These are phyloP conservation scores for Solanum chaucha DNA, from an alignment of 257 asterid genomes.

Conservation along the genomic window DNA sequence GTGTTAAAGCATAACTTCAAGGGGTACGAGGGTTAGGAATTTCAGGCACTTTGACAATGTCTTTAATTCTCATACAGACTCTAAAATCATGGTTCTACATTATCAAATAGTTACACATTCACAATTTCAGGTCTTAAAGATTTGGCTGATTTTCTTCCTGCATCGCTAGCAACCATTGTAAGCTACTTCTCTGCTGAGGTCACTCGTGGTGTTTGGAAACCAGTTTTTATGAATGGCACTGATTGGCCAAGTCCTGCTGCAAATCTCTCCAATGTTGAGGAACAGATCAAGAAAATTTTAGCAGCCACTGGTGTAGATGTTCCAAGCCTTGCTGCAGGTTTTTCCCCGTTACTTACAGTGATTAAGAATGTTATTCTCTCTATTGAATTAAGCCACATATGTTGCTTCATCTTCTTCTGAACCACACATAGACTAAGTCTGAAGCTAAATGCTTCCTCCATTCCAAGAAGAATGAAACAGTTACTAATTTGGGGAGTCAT, in stretches of 20 bases:
- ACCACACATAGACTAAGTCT: not conserved
- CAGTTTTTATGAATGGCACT: conserved; percentile 91
- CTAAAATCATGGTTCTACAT: not conserved
- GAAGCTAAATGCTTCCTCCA: not conserved
- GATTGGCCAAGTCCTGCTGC: conserved; percentile 99
- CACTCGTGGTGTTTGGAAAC: conserved; percentile 96
- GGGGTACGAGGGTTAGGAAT: not conserved
- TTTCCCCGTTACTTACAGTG: not conserved
- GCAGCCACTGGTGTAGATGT: conserved; percentile 95
- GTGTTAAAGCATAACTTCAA: not conserved
- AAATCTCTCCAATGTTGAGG: conserved; percentile 81
- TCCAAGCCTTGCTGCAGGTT: conserved; percentile 94
- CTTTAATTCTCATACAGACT: not conserved
- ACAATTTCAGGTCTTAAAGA: conserved; percentile 70
- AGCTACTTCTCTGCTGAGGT: conserved; percentile 98
- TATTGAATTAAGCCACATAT: not conserved
- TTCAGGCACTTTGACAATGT: not conserved
- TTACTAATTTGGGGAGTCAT: not conserved
- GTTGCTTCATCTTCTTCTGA: not conserved
- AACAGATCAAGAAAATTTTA: conserved; percentile 82
- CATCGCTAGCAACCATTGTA: conserved; percentile 88
- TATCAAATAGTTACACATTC: not conserved
- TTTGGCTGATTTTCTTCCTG: conserved; percentile 95
- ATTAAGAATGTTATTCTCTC: not conserved
- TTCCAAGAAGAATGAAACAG: not conserved